Evolutionary conservation across 2,329 filamentous ascomycete genomes (phyloP), one percentile per base, ranked within the genome.

Genomic region (Verticillium klebahnii): DNA sequence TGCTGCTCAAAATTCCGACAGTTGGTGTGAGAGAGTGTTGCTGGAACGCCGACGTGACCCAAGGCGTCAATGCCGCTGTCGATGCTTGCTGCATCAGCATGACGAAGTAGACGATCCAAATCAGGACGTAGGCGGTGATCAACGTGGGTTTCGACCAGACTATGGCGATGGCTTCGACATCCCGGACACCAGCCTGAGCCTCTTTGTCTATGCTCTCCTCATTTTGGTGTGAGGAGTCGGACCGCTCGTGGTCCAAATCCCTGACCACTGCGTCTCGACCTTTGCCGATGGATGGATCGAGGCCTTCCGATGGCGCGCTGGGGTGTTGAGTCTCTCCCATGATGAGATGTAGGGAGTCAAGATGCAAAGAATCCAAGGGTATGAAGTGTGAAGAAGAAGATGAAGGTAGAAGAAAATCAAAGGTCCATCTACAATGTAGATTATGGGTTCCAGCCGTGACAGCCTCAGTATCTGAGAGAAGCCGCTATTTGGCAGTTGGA

Each of bases 21-120:
- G 82, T 79, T 0, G 82, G 77, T 14, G 82, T 77, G 6, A 86
- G 74, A 1, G 82, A 85, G 66, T 86, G 84, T 31, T 74, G 67
- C 25, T 74, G 69, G 65, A 84, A 86, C 17, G 71, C 71, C 56
- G 78, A 82, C 4, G 80, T 82, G 17, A 82, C 77, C 61, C 76
- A 83, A 11, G 80, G 45, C 3, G 45, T 52, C 45, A 52, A 14
- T 11, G 45, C n/a, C 14, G 19, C 45, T 6, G 45, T 23, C 11
- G 45, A 52, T 23, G 19, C 19, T 5, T 52, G 45, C 45, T 52
- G 45, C 45, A 82, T 68, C 32, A 75, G 75, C 60, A 81, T 75
- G 63, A 82, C 75, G 54, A 84, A 80, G 67, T 79, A 80, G 61
- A 83, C 75, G 37, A 81, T 60, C 73, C 78, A 84, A 55, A 85